Evolutionary conservation across 768 basidiomycete genomes (phyloP).

Genomic region (Rhodosporidiobolus sp.): DNA sequence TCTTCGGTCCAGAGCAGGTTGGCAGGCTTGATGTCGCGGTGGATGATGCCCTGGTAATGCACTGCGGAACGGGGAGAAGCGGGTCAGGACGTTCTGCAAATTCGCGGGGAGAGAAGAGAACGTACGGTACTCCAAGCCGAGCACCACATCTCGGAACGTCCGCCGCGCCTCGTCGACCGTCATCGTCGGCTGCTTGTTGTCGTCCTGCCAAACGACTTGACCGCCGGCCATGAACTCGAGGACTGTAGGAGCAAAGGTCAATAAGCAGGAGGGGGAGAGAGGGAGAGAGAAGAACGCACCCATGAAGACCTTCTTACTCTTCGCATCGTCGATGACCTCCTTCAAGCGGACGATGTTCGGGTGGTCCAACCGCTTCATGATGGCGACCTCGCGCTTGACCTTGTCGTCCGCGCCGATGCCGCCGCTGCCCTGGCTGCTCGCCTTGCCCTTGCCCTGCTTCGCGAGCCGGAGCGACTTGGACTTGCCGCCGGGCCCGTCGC

Average conservation of each 20-base stretch:
- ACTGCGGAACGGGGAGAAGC: slow-evolving; percentile 56
- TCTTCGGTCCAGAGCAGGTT: slow-evolving; percentile 89
- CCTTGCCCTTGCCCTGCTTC: slow-evolving; percentile 26
- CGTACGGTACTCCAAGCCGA: slow-evolving; percentile 92
- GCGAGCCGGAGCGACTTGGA: slow-evolving; percentile 28
- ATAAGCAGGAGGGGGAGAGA: slow-evolving; percentile 1
- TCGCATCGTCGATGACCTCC: slow-evolving; percentile 91
- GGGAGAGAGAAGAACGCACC: slow-evolving; percentile 57
- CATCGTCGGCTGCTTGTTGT: slow-evolving; percentile 66
- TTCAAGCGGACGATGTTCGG: slow-evolving; percentile 58
- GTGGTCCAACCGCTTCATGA: slow-evolving; percentile 77
- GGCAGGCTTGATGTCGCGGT: slow-evolving; percentile 98
- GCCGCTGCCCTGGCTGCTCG: slow-evolving; percentile 27
- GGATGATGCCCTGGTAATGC: slow-evolving; percentile 95
- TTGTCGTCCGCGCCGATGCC: slow-evolving; percentile 43
- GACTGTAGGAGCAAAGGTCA: slow-evolving; percentile 54
- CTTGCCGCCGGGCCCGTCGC: slow-evolving; percentile 40
- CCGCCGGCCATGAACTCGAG: slow-evolving; percentile 96
- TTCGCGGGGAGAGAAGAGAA: slow-evolving; percentile 39
- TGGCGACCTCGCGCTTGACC: slow-evolving; percentile 57
- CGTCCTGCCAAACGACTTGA: slow-evolving; percentile 77
- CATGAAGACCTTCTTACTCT: slow-evolving; percentile 85
- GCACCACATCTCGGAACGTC: slow-evolving; percentile 86
- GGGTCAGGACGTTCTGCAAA: slow-evolving; percentile 11
- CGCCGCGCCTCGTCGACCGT: slow-evolving; percentile 76